Evolutionary conservation across 2,329 filamentous ascomycete genomes (phyloP).

Genomic region (Zalaria obscura): DNA sequence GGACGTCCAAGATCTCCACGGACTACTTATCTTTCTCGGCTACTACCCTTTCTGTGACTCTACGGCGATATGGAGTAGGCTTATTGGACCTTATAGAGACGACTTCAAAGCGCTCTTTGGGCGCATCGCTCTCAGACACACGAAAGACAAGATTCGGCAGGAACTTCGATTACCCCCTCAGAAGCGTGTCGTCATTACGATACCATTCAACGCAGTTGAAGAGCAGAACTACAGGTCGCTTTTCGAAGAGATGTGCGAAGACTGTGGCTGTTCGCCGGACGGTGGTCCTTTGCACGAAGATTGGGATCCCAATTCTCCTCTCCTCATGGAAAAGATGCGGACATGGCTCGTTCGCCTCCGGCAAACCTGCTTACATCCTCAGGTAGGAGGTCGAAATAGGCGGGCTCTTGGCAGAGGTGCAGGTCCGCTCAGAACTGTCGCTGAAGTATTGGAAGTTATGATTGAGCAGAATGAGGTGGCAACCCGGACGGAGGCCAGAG

Average conservation of each 20-base stretch:
- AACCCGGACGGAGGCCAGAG: conserved; percentile 50
- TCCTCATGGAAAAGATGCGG: conserved; percentile 57
- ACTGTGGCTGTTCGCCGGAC: conserved; percentile 48
- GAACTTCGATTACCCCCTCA: conserved; percentile 72
- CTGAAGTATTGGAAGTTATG: conserved; percentile 82
- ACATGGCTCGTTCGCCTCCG: conserved; percentile 63
- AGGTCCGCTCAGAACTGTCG: conserved; percentile 61
- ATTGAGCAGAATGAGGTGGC: conserved; percentile 64
- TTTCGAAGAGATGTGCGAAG: conserved; percentile 60
- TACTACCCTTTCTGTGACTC: conserved; percentile 62
- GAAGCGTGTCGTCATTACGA: conserved; percentile 72
- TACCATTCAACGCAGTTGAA: conserved; percentile 82
- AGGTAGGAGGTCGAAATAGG: conserved; percentile 56
- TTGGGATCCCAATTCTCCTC: conserved; percentile 49
- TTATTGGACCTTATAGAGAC: conserved; percentile 32
- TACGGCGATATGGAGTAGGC: conserved; percentile 50
- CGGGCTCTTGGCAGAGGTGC: conserved; percentile 45
- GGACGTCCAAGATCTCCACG: conserved; percentile 63
- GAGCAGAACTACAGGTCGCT: conserved; percentile 75
- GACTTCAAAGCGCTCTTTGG: conserved; percentile 58
- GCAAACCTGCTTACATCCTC: conserved; percentile 74
- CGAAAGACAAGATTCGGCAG: conserved; percentile 63
- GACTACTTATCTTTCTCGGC: conserved; percentile 65
- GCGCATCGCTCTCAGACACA: conserved; percentile 66
- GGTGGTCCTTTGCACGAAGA: conserved; percentile 47